Conservation (phyloP, 75 land plant genomes). For the Azolla pinnata region DNA sequence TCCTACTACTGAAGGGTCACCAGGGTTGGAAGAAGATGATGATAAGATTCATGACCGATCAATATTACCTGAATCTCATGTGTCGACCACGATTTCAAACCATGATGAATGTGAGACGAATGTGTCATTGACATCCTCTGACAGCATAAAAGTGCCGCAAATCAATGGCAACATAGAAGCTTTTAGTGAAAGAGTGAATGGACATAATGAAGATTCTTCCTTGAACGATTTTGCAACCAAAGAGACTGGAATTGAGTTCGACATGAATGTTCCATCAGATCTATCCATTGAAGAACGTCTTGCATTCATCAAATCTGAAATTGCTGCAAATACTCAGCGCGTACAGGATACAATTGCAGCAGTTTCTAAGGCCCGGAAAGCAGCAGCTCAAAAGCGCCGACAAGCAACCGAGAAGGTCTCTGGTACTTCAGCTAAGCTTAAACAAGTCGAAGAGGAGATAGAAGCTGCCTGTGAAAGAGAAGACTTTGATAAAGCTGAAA, state of each 20-base stretch:
- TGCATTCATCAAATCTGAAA: slow-evolving; percentile 16
- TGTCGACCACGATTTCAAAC: neutral
- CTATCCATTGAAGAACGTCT: slow-evolving; percentile 17
- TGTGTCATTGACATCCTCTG: neutral
- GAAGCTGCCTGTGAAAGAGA: slow-evolving; percentile 75
- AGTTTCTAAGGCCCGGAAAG: slow-evolving; percentile 36
- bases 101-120: neutral
- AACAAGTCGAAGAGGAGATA: slow-evolving; percentile 51
- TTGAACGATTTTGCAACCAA: neutral
- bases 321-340: slow-evolving; percentile 28
- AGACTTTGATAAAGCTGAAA: slow-evolving; percentile 73
- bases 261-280: neutral
- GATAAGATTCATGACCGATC: neutral
- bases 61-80: neutral
- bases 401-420: slow-evolving; percentile 32
- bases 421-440: slow-evolving; percentile 22
- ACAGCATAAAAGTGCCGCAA: neutral
- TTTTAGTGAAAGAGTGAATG: neutral
- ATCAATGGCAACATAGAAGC: neutral
- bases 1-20: neutral
- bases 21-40: neutral
- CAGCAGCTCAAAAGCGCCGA: slow-evolving; percentile 42
- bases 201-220: neutral
- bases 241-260: neutral
- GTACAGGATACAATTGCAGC: slow-evolving; percentile 32